Evolutionary conservation across 345 rosid species (phyloP), one percentile per base, ranked within the genome.

Genomic region (Pistacia atlantica): DNA sequence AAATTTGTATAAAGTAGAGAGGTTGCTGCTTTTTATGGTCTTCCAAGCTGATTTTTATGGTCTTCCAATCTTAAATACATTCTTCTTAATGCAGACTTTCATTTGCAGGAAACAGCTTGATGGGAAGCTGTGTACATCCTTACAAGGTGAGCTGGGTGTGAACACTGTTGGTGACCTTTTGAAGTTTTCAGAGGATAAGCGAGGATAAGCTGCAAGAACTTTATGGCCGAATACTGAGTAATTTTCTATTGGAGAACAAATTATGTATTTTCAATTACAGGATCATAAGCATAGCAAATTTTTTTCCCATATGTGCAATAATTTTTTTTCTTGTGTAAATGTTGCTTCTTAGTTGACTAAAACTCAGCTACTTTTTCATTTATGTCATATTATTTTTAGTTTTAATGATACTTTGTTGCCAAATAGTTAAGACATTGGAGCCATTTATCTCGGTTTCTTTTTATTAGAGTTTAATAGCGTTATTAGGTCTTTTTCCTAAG

Each of bases 51-150:
- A 35, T 25, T 75, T 16, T 10, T 63, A 22, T 37, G 75, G 14
- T 42, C 74, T 60, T 74, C 37, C 70, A 18, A 33, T 3, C 28
- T 69, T 57, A 35, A 22, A 46, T 55, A 12, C 0, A n/a, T 60
- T 71, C 16, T 33, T 57, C 37, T 66, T 18, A 67, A 51, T 63
- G 57, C 2, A 45, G 31, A 57, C 49, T 75, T 78, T 20, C 22
- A 35, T 71, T 85, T 83, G 56, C 89, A 95, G 99, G 97, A 95
- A 95, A 84, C 98, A 93, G 68, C 92, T 93, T 51, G 97, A 98
- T 71, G 97, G 99, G 74, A 96, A 96, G 90, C 89, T 92, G 22
- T 97, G 99, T 33, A 84, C 84, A 71, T 90, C 93, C 79, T 82
- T 96, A 79, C 94, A 96, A 82, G 81, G 22, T 78, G 92, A 89